Evolutionary conservation across 441 rosid species (phyloP), one percentile per base, ranked within the genome.

Genomic region (Francoa sonchifolia): DNA sequence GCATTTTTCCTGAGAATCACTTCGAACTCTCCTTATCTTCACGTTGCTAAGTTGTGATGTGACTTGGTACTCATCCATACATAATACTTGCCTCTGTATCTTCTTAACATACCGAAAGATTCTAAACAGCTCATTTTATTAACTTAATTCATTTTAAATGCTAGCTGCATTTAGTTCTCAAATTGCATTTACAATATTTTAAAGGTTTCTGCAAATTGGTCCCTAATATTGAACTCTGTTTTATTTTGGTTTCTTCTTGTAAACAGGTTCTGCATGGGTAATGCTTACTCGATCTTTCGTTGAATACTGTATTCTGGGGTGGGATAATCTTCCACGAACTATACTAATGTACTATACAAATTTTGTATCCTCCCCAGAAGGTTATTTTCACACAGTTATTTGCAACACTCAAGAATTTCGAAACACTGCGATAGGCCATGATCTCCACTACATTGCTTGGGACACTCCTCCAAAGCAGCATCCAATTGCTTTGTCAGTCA

Each of bases 391-490:
- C 48, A 88, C 97, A 1, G 80, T 83, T 34, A 73, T 83, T 23
- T 88, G 97, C 74, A 83, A 75, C 52, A 55, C 58, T 4, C 66
- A 74, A 34, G 76, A 76, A 45, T 87, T 68, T 52, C 64, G 59
- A 16, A 54, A 44, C 50, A 73, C 89, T 2, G 76, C 87, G 6
- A 59, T 83, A 8, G 49, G 84, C 57, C 87, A 80, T 20, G 97
- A 88, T 55, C 90, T 88, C 21, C 97, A 88, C 67, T 88, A 71
- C 71, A 88, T 88, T 56, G 89, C 95, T 11, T 88, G 97, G 97
- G 95, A 88, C 63, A 78, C 9, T 51, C 97, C 97, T 50, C 97
- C 97, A 0, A 80, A 80, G 72, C 97, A 88, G 65, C 97, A 88
- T 42, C 90, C 97, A 0, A 58, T 63, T 21, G 67, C 74, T 15